Percentiles rank a stretch among this genome's conserved stretches.
Conservation (phyloP, 352 stramenopile genomes). For the Globisporangium canariense region DNA sequence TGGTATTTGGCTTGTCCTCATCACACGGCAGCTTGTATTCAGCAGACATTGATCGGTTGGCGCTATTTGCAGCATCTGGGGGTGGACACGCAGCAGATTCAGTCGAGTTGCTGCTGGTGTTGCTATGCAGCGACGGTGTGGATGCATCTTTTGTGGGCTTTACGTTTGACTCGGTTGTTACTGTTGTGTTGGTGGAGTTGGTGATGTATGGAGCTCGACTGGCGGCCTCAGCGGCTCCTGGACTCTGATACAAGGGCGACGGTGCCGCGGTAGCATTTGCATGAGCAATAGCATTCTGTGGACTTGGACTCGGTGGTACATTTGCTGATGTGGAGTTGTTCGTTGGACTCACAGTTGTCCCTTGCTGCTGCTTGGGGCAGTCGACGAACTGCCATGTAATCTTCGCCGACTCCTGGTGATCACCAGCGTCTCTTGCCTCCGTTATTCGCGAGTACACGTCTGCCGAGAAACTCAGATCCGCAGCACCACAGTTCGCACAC, state of each 20-base stretch:
- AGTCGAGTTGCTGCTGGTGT: conserved; percentile 1
- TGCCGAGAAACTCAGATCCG: neutral
- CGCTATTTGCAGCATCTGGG: neutral
- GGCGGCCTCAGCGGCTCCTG: neutral
- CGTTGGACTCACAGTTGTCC: neutral
- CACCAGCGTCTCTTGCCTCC: neutral
- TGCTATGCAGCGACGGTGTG: neutral
- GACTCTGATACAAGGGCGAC: neutral
- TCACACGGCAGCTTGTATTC: neutral
- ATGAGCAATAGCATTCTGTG: neutral
- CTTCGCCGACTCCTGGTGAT: neutral
- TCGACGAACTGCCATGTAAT: conserved; percentile 2
- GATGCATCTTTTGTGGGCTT: neutral
- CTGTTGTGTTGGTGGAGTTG: neutral
- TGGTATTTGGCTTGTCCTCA: neutral
- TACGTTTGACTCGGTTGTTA: neutral
- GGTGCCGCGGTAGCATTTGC: neutral
- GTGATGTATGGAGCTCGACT: neutral
- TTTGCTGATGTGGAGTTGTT: neutral
- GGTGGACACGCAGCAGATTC: neutral
- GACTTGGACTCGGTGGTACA: neutral
- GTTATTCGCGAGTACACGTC: neutral
- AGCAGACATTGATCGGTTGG: neutral
- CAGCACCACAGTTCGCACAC: neutral
- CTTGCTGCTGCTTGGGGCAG: neutral